Base-by-base conservation (phyloP, 768 basidiomycete species). In the Collybia sordida region DNA sequence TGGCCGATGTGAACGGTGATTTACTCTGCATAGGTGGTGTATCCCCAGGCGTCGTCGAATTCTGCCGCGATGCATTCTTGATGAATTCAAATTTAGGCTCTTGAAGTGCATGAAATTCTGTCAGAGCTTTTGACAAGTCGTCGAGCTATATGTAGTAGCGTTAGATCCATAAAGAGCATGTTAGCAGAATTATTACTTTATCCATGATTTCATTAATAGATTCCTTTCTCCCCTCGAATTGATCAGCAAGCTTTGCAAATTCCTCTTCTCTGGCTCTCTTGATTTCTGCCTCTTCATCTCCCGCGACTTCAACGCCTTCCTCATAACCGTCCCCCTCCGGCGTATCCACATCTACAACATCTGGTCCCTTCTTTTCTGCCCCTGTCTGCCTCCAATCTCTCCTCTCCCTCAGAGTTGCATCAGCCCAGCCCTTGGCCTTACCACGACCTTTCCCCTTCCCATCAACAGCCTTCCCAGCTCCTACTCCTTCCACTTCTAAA, bases 141-240 rank as follows among this genome's bases (percentile, higher is more conserved):
- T 81, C 83, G 23, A 88, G 69, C 85, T 86, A 55, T 35, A 22
- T 23, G 45, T 49, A n/a, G 43, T 39, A 25, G 24, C 24, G 35
- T 45, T 36, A 42, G 44, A 31, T 37, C 51, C 17, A 31, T 42
- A 40, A 22, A 18, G 8, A 39, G 6, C 18, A 21, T 19, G 17
- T 17, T 39, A 18, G 18, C 24, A 18, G 50, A 34, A 19, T 37
- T 35, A 19, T 37, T 52, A 86, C 89, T 77, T 88, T 89, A 63
- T 62, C 63, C 89, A 91, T 90, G 25, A 92, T 86, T 24, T 72
- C 77, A 45, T 81, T 77, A 17, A 90, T 86, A 25, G 81, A 80
- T 51, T 81, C 78, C 61, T 84, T 88, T 47, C 85, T 75, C 22
- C 83, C 83, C 45, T 80, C 77, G 61, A 91, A 90, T 57, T 83